A percentile compares a stretch with the other conserved stretches of the same genome.
Evolutionary conservation across 108 stramenopile species (phyloP).

Genomic region (Phaeodactylum tricornutum): DNA sequence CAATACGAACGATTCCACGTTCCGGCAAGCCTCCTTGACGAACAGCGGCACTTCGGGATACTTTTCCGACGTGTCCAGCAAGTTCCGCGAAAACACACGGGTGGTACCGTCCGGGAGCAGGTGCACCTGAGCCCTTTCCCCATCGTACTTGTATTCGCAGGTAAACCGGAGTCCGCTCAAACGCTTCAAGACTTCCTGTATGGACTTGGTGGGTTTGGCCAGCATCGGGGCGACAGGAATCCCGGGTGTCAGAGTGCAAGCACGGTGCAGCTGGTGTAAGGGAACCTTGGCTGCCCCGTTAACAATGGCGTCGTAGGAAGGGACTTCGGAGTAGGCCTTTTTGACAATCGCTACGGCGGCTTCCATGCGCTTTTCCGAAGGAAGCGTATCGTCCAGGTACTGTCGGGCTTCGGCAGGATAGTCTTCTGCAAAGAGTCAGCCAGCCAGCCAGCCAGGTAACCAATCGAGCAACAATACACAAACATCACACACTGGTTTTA

Average conservation of each 20-base stretch:
- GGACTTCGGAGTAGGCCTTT: slow-evolving; percentile 94
- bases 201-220: slow-evolving; percentile 94
- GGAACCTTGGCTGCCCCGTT: slow-evolving; percentile 77
- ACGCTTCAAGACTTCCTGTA: slow-evolving; percentile 92
- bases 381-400: slow-evolving; percentile 22
- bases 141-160: slow-evolving; percentile 99
- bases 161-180: slow-evolving; percentile 87
- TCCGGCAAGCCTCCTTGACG: slow-evolving; percentile 58
- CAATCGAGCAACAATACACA: no score
- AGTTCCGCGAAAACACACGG: slow-evolving; percentile 88
- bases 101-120: slow-evolving; percentile 70
- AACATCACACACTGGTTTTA: no score
- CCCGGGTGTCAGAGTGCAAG: slow-evolving; percentile 85
- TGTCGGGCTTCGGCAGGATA: slow-evolving; percentile 33
- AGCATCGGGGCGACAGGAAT: slow-evolving; percentile 98
- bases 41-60: slow-evolving; percentile 92
- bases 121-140: slow-evolving; percentile 98
- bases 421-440: no score
- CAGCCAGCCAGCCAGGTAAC: no score
- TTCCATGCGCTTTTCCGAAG: slow-evolving; percentile 72
- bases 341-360: slow-evolving; percentile 84
- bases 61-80: slow-evolving; percentile 85
- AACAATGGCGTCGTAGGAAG: slow-evolving; percentile 82
- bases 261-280: slow-evolving; percentile 49
- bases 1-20: slow-evolving; percentile 79